Conservation (phyloP, 2,329 filamentous ascomycete species). For the Tolypocladium album region DNA sequence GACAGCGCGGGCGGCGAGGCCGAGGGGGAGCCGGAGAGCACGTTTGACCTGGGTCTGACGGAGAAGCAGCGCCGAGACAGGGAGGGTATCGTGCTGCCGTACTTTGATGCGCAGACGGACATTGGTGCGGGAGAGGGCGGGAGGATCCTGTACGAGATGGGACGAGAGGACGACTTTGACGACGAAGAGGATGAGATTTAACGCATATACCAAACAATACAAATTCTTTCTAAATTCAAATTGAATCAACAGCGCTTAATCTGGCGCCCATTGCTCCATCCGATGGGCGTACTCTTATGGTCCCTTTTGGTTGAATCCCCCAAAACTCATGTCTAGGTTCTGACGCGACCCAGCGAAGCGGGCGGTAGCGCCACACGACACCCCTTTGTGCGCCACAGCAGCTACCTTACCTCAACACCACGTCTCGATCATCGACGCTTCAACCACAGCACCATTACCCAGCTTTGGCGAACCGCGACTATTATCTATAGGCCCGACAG, state of each 20-base stretch:
- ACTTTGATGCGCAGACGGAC: slow-evolving; percentile 89
- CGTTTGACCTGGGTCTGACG: slow-evolving; percentile 78
- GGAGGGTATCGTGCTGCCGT: slow-evolving; percentile 84
- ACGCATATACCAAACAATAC: neutral
- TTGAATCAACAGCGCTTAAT: neutral
- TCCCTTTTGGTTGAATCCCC: neutral
- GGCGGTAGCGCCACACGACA: neutral
- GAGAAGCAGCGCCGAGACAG: slow-evolving; percentile 81
- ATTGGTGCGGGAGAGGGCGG: slow-evolving; percentile 74
- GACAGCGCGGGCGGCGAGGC: slow-evolving; percentile 21
- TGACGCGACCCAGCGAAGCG: neutral
- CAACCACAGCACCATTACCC: neutral
- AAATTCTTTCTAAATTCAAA: neutral
- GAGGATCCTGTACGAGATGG: slow-evolving; percentile 93
- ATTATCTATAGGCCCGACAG: neutral
- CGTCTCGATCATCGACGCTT: neutral
- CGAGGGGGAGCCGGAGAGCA: slow-evolving; percentile 54
- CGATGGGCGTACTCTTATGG: neutral
- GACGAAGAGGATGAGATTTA: slow-evolving; percentile 90
- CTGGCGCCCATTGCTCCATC: neutral
- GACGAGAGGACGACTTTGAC: slow-evolving; percentile 90
- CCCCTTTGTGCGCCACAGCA: neutral
- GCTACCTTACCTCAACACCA: neutral
- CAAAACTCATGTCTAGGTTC: neutral
- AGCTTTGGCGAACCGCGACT: neutral